phyloP scores from a whole-genome alignment of 805 yeast genomes.

The Myxozyma udenii region DNA sequence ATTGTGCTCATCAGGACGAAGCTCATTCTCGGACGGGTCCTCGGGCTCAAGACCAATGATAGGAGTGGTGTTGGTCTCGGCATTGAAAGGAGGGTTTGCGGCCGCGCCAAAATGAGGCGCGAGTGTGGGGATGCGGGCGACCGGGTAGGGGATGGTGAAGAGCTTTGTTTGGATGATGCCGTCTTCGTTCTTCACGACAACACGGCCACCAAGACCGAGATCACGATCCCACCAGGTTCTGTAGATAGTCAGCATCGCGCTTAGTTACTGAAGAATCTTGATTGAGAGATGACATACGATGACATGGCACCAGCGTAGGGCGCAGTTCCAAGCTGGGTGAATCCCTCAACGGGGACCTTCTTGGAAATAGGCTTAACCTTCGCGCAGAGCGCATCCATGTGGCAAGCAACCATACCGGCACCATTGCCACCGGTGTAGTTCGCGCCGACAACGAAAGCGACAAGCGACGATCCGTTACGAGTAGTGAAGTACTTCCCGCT shows the following conservation, averaged over 20 bases:
- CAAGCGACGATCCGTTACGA: slow-evolving; percentile 64
- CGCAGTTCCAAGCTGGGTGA: slow-evolving; percentile 75
- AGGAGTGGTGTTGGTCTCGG: slow-evolving; percentile 75
- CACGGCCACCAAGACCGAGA: slow-evolving; percentile 77
- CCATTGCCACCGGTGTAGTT: slow-evolving; percentile 59
- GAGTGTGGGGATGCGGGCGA: slow-evolving; percentile 77
- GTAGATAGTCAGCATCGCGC: slow-evolving; percentile 33
- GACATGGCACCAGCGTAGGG: slow-evolving; percentile 72
- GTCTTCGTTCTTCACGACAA: slow-evolving; percentile 49
- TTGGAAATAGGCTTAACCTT: slow-evolving; percentile 66
- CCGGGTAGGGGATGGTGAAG: slow-evolving; percentile 44
- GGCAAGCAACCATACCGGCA: slow-evolving; percentile 54
- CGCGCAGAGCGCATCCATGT: slow-evolving; percentile 58
- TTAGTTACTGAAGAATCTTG: neutral
- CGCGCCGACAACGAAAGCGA: slow-evolving; percentile 67
- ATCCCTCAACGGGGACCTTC: slow-evolving; percentile 64
- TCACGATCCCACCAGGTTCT: slow-evolving; percentile 79
- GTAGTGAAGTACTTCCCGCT: slow-evolving; percentile 61
- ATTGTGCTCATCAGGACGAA: slow-evolving; percentile 34
- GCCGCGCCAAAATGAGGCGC: slow-evolving; percentile 85
- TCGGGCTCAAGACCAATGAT: slow-evolving; percentile 56
- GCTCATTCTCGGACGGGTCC: slow-evolving; percentile 33
- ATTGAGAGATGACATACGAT: slow-evolving; percentile 7
- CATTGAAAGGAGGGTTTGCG: slow-evolving; percentile 67
- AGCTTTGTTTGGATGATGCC: slow-evolving; percentile 37